Base-by-base conservation (phyloP, 768 basidiomycete species). In the Lactarius quietus region DNA sequence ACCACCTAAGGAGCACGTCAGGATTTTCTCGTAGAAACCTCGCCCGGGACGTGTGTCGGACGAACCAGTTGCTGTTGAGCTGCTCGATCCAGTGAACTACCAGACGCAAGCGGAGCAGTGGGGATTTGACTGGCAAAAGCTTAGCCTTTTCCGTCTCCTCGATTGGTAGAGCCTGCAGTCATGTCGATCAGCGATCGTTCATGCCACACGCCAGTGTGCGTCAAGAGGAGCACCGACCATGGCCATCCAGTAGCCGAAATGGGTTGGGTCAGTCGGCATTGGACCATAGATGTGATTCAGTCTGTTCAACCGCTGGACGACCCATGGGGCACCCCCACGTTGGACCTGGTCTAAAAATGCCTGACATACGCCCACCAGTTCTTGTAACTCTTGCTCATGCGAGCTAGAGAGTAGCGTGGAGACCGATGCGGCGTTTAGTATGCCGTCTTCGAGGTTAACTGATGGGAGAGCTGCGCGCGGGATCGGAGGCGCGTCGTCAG, bases 51-150 rank as follows among this genome's bases (percentile, higher is more conserved):
- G 54, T 48, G n/a, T 48, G 52, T 23, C 58, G 31, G 43, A 74
- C 75, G 68, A 73, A 86, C 85, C 85, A 87, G 57, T 82, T 80
- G 61, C 79, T 79, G 59, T 82, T 79, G 63, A 91, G 76, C 72
- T 85, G 83, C 78, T 97, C 93, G 71, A 98, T 95, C 96, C 96
- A 98, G 72, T 93, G 90, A 31, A 92, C 91, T 64, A 97, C 89
- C 70, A 98, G 81, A 62, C 89, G 80, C 61, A 98, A 77, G 36
- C 96, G 82, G 67, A 97, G 79, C 31, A 89, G 83, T 0, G 91
- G 82, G 60, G 86, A 90, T 65, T 86, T 84, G 59, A 95, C 87
- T 1, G 93, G 91, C 14, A 95, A 80, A 10, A 98, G 82, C 71
- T 94, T 90, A 15, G 93, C 81, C 74, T 95, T 93, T 78, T 94